phyloP scores from a whole-genome alignment of 352 stramenopile species.

The Phytopythium mirpurense region DNA sequence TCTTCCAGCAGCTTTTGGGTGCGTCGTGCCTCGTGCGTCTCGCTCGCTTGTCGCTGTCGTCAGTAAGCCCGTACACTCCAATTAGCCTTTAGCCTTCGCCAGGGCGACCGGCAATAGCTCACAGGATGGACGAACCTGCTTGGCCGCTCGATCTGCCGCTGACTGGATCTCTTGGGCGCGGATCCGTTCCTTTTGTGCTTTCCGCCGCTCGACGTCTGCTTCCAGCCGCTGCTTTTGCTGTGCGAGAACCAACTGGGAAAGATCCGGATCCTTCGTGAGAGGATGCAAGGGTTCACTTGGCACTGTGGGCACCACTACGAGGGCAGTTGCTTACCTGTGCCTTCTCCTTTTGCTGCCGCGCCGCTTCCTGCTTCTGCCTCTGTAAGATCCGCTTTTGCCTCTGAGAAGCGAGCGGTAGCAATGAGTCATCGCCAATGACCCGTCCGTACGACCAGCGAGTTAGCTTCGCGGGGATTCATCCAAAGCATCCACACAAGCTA shows the following conservation, averaged over 20 bases:
- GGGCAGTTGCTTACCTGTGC: no score
- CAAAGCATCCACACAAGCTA: no score
- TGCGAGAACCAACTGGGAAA: slow-evolving; percentile 27
- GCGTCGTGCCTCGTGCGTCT: slow-evolving; percentile 31
- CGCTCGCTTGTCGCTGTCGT: slow-evolving; percentile 29
- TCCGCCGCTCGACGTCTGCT: slow-evolving; percentile 22
- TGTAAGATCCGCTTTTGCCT: slow-evolving; percentile 47
- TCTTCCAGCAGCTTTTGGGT: slow-evolving; percentile 29
- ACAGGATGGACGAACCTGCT: slow-evolving; percentile 21
- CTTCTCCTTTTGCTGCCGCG: slow-evolving; percentile 47
- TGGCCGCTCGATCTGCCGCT: slow-evolving; percentile 23
- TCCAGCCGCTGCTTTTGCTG: slow-evolving; percentile 39
- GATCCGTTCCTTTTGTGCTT: slow-evolving; percentile 42
- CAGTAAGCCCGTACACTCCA: no score
- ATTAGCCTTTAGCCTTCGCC: neutral
- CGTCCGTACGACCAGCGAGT: no score
- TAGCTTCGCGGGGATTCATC: no score
- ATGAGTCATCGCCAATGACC: no score
- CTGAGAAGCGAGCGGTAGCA: slow-evolving; percentile 12
- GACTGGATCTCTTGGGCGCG: slow-evolving; percentile 33
- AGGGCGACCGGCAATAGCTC: neutral
- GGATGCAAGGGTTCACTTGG: neutral
- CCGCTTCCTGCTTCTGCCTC: slow-evolving; percentile 33
- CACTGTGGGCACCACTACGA: no score
- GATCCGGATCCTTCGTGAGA: neutral